phyloP scores from a whole-genome alignment of 2,329 filamentous ascomycete genomes.

The Xylariaceae sp. region DNA sequence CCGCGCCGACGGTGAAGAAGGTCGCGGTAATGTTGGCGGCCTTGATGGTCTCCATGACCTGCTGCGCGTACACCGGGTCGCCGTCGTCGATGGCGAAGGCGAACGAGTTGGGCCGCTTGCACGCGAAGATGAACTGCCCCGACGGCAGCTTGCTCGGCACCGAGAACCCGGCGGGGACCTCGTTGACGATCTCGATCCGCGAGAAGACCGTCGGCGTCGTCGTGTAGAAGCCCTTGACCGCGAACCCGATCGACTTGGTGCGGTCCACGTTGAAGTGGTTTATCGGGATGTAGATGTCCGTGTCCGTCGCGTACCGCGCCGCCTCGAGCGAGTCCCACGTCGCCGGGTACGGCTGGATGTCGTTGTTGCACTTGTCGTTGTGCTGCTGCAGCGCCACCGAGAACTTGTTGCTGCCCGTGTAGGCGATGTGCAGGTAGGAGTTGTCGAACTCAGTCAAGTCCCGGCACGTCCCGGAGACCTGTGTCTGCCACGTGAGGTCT shows the following conservation, averaged over 20 bases:
- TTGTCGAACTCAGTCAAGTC: constrained; percentile 60
- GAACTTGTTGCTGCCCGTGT: constrained; percentile 66
- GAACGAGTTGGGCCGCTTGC: constrained; percentile 71
- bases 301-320: constrained; percentile 57
- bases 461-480: constrained; percentile 60
- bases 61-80: constrained; percentile 61
- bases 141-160: constrained; percentile 66
- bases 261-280: constrained; percentile 69
- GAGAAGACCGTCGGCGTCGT: constrained; percentile 56
- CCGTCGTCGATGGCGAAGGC: constrained; percentile 77
- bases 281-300: constrained; percentile 70
- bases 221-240: constrained; percentile 69
- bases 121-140: constrained; percentile 66
- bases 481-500: constrained; percentile 66
- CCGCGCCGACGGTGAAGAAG: constrained; percentile 72
- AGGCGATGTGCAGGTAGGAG: constrained; percentile 69
- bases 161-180: constrained; percentile 55
- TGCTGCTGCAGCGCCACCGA: constrained; percentile 70
- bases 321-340: constrained; percentile 73
- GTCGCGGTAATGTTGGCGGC: constrained; percentile 69
- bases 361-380: constrained; percentile 63
- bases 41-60: constrained; percentile 66
- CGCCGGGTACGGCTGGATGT: constrained; percentile 64
- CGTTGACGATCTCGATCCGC: constrained; percentile 65
- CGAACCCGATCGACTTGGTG: constrained; percentile 61